Base-by-base conservation (phyloP, 257 asterid species). In the Paulownia fortunei region DNA sequence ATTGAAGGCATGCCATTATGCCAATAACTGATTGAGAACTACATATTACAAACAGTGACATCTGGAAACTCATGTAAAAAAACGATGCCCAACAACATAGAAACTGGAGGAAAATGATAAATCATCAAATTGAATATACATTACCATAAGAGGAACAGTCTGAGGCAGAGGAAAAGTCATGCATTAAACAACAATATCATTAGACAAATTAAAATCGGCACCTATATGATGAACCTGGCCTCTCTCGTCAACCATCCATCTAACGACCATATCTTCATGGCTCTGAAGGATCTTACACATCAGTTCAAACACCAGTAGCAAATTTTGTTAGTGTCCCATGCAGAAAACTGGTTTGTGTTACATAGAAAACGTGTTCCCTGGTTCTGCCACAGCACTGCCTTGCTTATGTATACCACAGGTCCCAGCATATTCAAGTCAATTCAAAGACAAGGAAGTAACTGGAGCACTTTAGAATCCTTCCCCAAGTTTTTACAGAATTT, bases 71-170 rank as follows among this genome's bases (percentile, higher is more conserved):
- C 2, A 34, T 34, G 37, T 26, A 74, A n/a, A 18, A 4, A 65
- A 26, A 41, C 8, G 19, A 47, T 42, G 41, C 13, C 21, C 30
- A 1, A 32, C 24, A 41, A 36, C 2, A n/a, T 7, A 27, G 12
- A 36, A 62, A 24, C 19, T 12, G 24, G 55, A 32, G 26, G 24
- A 3, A 46, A 55, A 56, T 16, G 61, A 54, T 8, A 30, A 49
- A 63, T 21, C 66, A 42, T 15, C 51, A 77, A 55, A 67, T 63
- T 71, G 34, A 37, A 73, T 69, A 69, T 46, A 82, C 73, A 74
- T 16, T 6, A 59, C 80, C 37, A 61, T 16, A 70, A 18, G 46
- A 5, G 23, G 8, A 23, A 32, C 0, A 44, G 39, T 6, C 23
- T 2, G 39, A n/a, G 19, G 26, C 56, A 65, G 23, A 30, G 46